Conservation (phyloP, 2,329 filamentous ascomycete genomes). For the Ophiostoma himal-ulmi region DNA sequence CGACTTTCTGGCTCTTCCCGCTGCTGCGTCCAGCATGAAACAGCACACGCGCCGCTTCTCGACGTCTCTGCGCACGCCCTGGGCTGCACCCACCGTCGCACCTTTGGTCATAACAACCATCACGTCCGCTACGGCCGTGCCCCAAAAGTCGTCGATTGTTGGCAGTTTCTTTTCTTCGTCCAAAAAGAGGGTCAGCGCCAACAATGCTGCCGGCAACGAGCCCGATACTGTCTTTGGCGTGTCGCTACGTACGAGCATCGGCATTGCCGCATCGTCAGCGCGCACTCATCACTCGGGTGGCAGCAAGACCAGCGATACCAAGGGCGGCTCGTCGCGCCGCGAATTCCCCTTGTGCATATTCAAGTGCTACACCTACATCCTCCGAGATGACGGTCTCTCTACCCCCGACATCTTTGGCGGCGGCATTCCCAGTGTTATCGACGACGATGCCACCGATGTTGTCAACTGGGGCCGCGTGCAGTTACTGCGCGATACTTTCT, state of each 20-base stretch:
- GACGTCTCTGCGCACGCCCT: constrained; percentile 33
- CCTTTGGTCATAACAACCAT: background rate
- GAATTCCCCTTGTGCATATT: constrained; percentile 41
- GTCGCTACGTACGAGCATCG: constrained; percentile 37
- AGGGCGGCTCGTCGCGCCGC: constrained; percentile 27
- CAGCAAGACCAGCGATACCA: constrained; percentile 26
- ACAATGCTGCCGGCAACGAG: constrained; percentile 10
- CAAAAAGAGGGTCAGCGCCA: background rate
- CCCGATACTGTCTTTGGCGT: constrained; percentile 38
- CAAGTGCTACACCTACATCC: constrained; percentile 38
- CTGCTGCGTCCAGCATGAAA: background rate
- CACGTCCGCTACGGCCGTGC: background rate
- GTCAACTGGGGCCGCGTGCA: constrained; percentile 32
- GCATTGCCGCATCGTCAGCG: constrained; percentile 36
- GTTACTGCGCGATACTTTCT: constrained; percentile 37
- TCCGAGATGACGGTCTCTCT: constrained; percentile 32
- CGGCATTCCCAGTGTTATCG: background rate
- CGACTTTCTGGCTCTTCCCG: background rate
- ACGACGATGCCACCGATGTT: background rate
- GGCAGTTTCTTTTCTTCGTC: background rate
- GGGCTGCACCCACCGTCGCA: constrained; percentile 9
- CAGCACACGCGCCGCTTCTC: constrained; percentile 28
- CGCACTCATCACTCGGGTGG: constrained; percentile 36
- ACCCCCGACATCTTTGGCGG: constrained; percentile 36
- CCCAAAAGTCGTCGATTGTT: background rate